Percentiles rank a stretch among this genome's conserved stretches.
Evolutionary conservation across 805 yeast species (phyloP).

Genomic region (Saccharomyces cerevisiae): DNA sequence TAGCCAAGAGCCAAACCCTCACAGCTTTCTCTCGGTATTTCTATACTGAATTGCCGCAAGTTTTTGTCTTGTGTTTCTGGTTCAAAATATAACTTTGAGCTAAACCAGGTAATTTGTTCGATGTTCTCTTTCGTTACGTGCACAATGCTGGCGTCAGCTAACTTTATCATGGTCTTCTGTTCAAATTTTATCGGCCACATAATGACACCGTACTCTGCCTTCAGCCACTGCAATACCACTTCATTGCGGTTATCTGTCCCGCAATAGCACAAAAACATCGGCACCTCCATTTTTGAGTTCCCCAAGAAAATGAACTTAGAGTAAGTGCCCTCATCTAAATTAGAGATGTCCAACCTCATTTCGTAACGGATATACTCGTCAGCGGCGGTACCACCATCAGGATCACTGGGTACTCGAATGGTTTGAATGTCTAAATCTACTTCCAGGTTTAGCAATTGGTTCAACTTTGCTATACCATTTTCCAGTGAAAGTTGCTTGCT

Average conservation of each 20-base stretch:
- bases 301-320: constrained; percentile 6
- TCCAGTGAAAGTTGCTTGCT: constrained; percentile 1
- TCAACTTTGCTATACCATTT: neutral
- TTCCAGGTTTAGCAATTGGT: neutral
- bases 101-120: constrained; percentile 14
- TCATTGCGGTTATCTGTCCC: constrained; percentile 6
- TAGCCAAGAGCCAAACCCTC: constrained; percentile 9
- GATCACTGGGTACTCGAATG: neutral
- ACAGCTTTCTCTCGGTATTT: constrained; percentile 22
- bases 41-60: constrained; percentile 21
- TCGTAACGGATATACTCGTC: constrained; percentile 11
- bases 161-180: constrained; percentile 16
- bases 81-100: constrained; percentile 23
- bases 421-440: neutral
- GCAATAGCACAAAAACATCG: constrained; percentile 11
- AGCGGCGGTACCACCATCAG: constrained; percentile 1
- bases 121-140: constrained; percentile 8
- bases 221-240: constrained; percentile 24
- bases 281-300: constrained; percentile 8
- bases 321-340: constrained; percentile 2
- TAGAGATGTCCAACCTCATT: neutral
- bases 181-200: constrained; percentile 21
- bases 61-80: constrained; percentile 17
- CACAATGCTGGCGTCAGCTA: constrained; percentile 19
- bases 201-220: constrained; percentile 19